These are phyloP conservation scores for Licmophora abbreviata DNA, from an alignment of 108 stramenopile genomes.

Conservation along the genomic window DNA sequence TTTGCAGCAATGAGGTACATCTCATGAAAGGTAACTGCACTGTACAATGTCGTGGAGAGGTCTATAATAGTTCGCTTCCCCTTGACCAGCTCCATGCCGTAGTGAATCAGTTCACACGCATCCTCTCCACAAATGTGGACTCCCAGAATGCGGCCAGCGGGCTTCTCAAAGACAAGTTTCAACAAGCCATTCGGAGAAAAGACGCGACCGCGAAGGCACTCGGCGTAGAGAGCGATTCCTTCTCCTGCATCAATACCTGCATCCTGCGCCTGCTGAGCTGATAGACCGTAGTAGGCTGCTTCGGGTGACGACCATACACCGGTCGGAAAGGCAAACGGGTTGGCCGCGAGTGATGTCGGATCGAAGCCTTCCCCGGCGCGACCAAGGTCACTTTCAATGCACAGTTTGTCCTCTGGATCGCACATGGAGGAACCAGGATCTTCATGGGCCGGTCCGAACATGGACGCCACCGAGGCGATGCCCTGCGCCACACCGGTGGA, in stretches of 20 bases:
- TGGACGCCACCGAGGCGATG: constrained; percentile 40
- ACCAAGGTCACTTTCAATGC: constrained; percentile 22
- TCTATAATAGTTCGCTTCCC: constrained; percentile 51
- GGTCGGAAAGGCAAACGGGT: constrained; percentile 79
- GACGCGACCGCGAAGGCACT: constrained; percentile 74
- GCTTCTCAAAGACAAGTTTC: constrained; percentile 70
- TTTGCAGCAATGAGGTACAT: constrained; percentile 69
- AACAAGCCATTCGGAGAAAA: constrained; percentile 77
- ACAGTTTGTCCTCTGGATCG: constrained; percentile 4
- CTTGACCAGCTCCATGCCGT: constrained; percentile 80
- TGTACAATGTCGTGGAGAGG: constrained; percentile 43
- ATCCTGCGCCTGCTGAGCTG: constrained; percentile 52
- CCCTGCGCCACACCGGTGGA: constrained; percentile 77
- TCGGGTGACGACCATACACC: constrained; percentile 81
- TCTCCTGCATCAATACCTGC: constrained; percentile 64
- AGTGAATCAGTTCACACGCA: constrained; percentile 81
- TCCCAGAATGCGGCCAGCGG: constrained; percentile 57
- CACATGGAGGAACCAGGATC: background rate
- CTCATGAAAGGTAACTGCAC: constrained; percentile 80
- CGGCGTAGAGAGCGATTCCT: constrained; percentile 69
- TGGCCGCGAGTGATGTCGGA: constrained; percentile 62
- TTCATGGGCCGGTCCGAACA: constrained; percentile 35
- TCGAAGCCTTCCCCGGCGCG: constrained; percentile 51
- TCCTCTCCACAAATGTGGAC: constrained; percentile 83
- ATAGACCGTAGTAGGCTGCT: constrained; percentile 66